These are phyloP conservation scores for Umbelopsis vinacea DNA, from an alignment of 192 early-diverging fungal species.

Conservation along the genomic window DNA sequence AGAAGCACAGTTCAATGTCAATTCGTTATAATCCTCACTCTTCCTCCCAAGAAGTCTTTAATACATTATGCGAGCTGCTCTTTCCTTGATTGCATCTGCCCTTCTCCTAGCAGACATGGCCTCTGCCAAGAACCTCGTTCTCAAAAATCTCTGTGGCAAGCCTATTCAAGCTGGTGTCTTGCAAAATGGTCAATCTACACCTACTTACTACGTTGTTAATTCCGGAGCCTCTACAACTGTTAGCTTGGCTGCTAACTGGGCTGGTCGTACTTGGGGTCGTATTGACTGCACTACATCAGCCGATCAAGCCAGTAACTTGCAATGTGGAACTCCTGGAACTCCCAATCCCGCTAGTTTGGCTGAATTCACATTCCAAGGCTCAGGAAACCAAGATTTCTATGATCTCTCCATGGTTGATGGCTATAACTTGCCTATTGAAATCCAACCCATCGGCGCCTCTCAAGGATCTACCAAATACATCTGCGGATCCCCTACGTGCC, in stretches of 20 bases:
- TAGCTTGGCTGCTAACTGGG: constrained; percentile 20
- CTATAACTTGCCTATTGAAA: constrained; percentile 36
- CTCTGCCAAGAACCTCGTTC: constrained; percentile 15
- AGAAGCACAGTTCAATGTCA: neutral
- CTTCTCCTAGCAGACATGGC: constrained; percentile 4
- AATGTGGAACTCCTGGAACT: constrained; percentile 8
- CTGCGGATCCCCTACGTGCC: constrained; percentile 23
- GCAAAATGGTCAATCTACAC: constrained; percentile 17
- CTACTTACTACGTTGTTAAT: neutral
- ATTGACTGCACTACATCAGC: constrained; percentile 1
- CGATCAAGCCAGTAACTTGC: neutral
- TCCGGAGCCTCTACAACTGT: constrained; percentile 1
- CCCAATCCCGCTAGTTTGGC: constrained; percentile 35
- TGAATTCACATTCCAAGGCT: constrained; percentile 33
- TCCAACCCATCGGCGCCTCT: constrained; percentile 20
- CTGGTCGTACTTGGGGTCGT: constrained; percentile 17
- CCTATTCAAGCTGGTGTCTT: constrained; percentile 11
- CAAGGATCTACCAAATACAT: neutral
- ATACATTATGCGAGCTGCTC: neutral
- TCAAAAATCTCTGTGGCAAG: constrained; percentile 12
- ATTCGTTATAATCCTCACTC: neutral
- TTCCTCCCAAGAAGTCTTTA: neutral
- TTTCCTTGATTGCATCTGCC: constrained; percentile 18
- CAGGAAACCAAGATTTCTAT: constrained; percentile 30
- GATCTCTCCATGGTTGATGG: constrained; percentile 44